Conservation (phyloP, 2,329 filamentous ascomycete genomes). For the Pyricularia sp. region DNA sequence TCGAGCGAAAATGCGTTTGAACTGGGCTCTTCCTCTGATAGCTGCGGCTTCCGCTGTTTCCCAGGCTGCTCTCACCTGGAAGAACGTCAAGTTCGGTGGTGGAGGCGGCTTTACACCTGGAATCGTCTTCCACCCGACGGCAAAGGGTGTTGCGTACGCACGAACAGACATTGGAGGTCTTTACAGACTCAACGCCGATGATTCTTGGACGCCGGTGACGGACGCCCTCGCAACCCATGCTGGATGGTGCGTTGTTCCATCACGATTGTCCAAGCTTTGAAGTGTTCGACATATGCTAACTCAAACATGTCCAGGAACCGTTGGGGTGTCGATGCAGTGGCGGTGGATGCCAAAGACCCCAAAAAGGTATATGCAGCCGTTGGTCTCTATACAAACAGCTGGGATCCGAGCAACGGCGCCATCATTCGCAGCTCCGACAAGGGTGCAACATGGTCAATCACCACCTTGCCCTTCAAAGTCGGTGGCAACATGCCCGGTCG, state of each 20-base stretch:
- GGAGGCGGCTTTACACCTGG: constrained; percentile 44
- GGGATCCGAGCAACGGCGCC: constrained; percentile 42
- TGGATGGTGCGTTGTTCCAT: constrained; percentile 25
- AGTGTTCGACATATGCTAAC: not conserved
- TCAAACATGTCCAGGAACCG: constrained; percentile 26
- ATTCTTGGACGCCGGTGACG: constrained; percentile 41
- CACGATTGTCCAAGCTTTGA: not conserved
- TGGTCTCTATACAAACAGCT: constrained; percentile 46
- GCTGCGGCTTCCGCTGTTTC: constrained; percentile 12
- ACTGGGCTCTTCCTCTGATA: not conserved
- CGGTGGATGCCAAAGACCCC: constrained; percentile 38
- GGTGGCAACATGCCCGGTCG: constrained; percentile 50
- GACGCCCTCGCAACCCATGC: constrained; percentile 29
- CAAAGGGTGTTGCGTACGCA: constrained; percentile 38
- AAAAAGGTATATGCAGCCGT: constrained; percentile 39
- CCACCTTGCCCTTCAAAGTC: constrained; percentile 42
- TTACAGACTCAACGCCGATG: constrained; percentile 40
- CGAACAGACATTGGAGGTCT: constrained; percentile 45
- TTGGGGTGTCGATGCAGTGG: constrained; percentile 45
- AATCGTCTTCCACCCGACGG: constrained; percentile 42
- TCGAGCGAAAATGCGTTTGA: not conserved
- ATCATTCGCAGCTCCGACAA: constrained; percentile 41
- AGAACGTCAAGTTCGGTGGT: constrained; percentile 38
- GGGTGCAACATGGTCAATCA: constrained; percentile 37
- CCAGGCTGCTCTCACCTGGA: constrained; percentile 27